Evolutionary conservation across 148 eudicot genomes (phyloP), one percentile per base, ranked within the genome.

Genomic region (Chenopodium formosanum): DNA sequence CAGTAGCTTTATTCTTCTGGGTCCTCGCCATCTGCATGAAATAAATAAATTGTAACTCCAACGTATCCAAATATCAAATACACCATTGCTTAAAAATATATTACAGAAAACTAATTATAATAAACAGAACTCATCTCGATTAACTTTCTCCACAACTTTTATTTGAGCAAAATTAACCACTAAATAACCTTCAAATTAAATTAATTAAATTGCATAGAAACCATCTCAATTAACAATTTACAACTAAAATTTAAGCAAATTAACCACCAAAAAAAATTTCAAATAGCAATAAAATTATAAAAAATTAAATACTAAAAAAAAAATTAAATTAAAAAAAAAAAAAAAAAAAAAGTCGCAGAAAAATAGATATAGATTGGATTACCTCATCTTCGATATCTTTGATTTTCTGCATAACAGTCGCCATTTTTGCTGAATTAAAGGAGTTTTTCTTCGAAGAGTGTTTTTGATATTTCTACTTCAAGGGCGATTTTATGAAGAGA

Each of bases 361-460:
- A 52, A 52, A 52, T 17, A 52, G 44, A 40, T 40, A 6, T 40
- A 40, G 3, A 50, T 2, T 3, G 1, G 62, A 56, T 56, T 23
- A 95, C 99, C 99, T 96, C 99, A 89, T 96, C 99, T 87, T 96
- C 98, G 79, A 96, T 96, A 58, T 96, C 99, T 83, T 96, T 96
- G 95, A 96, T 96, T 88, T 96, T 96, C 89, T 94, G 97, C 99
- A 96, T 96, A 1, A 95, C 94, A 6, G 99, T 96, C 92, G 99
- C 88, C 99, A 96, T 96, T 76, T 84, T 84, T 79, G 68, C 37
- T 3, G 64, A 70, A 74, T 74, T 27, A 46, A 65, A 23, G 29
- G 19, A 72, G 67, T 66, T 76, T 3, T 64, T 32, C n/a, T 4
- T 40, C 44, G 7, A 60, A 44, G 20, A 70, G 0, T 20, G 63